These are phyloP conservation scores for Picea sitchensis DNA, from an alignment of 75 land plant genomes.

Conservation along the genomic window DNA sequence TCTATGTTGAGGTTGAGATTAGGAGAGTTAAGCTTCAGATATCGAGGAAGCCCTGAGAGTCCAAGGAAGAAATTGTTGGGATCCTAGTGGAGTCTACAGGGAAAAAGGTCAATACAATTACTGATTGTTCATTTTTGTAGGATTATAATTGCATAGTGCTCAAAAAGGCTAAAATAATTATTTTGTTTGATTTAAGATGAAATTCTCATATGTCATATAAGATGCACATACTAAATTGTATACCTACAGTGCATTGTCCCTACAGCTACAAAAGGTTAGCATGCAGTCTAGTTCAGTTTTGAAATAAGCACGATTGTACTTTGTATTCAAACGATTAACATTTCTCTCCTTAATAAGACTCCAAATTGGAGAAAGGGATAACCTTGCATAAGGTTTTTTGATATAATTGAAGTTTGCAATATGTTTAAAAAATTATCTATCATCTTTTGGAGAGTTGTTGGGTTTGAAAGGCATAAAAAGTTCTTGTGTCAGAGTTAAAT, in stretches of 20 bases:
- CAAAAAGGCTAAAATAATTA: not conserved
- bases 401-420: not conserved
- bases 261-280: not conserved
- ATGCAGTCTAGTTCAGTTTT: not conserved
- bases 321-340: not conserved
- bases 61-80: not conserved
- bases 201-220: not conserved
- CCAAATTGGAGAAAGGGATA: not conserved
- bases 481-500: not conserved
- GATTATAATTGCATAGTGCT: not conserved
- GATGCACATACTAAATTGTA: not conserved
- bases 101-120: not conserved
- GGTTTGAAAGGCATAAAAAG: not conserved
- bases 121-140: not conserved
- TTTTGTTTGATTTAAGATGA: not conserved
- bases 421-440: not conserved
- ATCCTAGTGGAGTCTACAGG: not conserved
- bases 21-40: too few relatives aligned
- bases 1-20: too few relatives aligned
- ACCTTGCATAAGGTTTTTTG: not conserved
- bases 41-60: too few relatives aligned
- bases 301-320: too few relatives aligned
- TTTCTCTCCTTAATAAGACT: not conserved
- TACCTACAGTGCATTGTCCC: too few relatives aligned
- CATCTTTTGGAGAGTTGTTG: not conserved